Evolutionary conservation across 805 yeast species (phyloP).

Genomic region (Candida ortonii): DNA sequence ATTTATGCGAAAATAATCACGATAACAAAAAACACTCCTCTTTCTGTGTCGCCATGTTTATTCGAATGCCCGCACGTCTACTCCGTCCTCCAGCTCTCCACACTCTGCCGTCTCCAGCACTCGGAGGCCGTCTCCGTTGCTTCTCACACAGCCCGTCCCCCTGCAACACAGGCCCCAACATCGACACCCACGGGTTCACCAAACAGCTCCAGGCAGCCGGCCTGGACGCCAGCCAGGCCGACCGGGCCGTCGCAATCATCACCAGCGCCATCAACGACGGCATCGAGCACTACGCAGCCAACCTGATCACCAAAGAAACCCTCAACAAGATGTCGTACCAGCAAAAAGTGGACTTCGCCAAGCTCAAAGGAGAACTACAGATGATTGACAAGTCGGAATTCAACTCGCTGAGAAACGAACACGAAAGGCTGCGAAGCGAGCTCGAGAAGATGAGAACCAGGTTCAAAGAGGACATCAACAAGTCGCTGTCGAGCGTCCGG

Average conservation of each 20-base stretch:
- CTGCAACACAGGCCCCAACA: constrained; percentile 37
- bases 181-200: constrained; percentile 76
- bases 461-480: constrained; percentile 87
- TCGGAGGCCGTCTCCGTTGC: no score
- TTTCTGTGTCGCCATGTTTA: no score
- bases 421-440: constrained; percentile 79
- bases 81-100: no score
- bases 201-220: constrained; percentile 62
- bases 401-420: constrained; percentile 77
- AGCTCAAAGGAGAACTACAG: constrained; percentile 86
- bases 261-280: constrained; percentile 78
- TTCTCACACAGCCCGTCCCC: no score
- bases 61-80: no score
- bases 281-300: constrained; percentile 66
- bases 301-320: constrained; percentile 81
- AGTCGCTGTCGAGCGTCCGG: constrained; percentile 84
- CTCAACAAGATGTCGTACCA: constrained; percentile 85
- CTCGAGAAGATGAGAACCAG: constrained; percentile 81
- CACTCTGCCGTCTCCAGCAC: no score
- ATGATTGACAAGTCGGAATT: constrained; percentile 85
- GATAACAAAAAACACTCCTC: no score
- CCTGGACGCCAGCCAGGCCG: constrained; percentile 73
- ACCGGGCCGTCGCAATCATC: constrained; percentile 71
- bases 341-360: constrained; percentile 95
- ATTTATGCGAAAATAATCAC: no score